Conservation (phyloP, 352 stramenopile species). For the Globisporangium cystogenes region DNA sequence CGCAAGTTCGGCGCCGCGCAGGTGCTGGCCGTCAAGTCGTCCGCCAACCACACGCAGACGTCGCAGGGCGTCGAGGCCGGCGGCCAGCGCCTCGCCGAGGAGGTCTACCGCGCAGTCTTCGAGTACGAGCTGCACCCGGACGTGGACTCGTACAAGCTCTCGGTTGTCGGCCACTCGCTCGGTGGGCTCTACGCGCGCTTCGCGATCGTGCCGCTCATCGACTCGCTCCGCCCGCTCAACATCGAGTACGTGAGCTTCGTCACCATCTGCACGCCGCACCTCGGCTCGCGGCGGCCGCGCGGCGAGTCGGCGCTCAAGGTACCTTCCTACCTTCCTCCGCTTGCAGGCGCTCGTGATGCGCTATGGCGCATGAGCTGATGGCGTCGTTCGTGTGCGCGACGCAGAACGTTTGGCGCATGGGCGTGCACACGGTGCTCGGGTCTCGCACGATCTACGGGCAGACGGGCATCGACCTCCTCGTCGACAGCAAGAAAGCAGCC, state of each 20-base stretch:
- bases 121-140: conserved; percentile 49
- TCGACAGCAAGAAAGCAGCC: conserved; percentile 25
- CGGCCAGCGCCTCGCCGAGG: conserved; percentile 52
- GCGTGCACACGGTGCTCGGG: conserved; percentile 62
- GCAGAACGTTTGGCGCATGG: conserved; percentile 65
- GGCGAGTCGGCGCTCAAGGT: conserved; percentile 65
- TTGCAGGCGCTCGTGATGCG: too few relatives aligned
- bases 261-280: conserved; percentile 74
- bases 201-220: conserved; percentile 52
- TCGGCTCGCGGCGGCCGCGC: conserved; percentile 63
- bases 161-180: conserved; percentile 68
- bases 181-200: conserved; percentile 73
- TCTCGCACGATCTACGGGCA: conserved; percentile 64
- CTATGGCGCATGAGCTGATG: background rate
- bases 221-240: conserved; percentile 45
- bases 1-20: conserved; percentile 37
- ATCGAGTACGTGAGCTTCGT: conserved; percentile 72
- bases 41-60: conserved; percentile 52
- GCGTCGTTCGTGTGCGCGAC: background rate
- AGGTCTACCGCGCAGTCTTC: conserved; percentile 56
- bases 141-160: conserved; percentile 56
- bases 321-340: too few relatives aligned
- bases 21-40: conserved; percentile 66
- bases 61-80: conserved; percentile 63
- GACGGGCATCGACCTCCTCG: conserved; percentile 68